Evolutionary conservation across 2,329 filamentous ascomycete genomes (phyloP).

Genomic region (Canariomyces notabilis): DNA sequence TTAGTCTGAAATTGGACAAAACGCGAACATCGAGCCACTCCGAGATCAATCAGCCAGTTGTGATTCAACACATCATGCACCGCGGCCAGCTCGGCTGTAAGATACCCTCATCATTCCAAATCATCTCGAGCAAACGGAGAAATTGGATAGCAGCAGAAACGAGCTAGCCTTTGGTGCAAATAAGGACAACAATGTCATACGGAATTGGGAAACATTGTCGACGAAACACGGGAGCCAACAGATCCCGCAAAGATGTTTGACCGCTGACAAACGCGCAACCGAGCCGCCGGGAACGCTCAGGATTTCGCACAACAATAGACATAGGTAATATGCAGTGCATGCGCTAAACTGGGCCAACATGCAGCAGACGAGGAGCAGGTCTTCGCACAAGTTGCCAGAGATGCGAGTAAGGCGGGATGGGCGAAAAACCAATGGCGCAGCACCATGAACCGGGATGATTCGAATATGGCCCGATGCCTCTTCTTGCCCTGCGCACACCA

Average conservation of each 20-base stretch:
- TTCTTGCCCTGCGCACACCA: constrained; percentile 9
- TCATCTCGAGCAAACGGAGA: no score
- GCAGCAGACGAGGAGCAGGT: neutral
- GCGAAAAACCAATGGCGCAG: constrained; percentile 11
- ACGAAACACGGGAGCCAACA: neutral
- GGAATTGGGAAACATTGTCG: neutral
- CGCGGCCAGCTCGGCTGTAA: no score
- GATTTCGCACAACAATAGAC: neutral
- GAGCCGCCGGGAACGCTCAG: neutral
- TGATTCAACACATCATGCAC: no score
- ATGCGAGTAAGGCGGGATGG: constrained; percentile 1
- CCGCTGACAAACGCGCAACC: neutral
- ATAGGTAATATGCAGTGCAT: no score
- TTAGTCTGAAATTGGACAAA: no score
- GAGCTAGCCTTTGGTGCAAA: no score
- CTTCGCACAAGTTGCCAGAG: neutral
- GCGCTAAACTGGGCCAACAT: neutral
- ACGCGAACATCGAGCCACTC: no score
- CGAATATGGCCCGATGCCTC: constrained; percentile 24
- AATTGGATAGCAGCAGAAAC: no score
- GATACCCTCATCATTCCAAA: no score
- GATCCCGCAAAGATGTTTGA: neutral
- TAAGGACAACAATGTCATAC: no score
- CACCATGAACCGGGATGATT: constrained; percentile 20
- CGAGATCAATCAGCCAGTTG: no score